Percentiles rank a stretch among this genome's conserved stretches.
Evolutionary conservation across 2,329 filamentous ascomycete species (phyloP).

Genomic region (Xylaria sp.): DNA sequence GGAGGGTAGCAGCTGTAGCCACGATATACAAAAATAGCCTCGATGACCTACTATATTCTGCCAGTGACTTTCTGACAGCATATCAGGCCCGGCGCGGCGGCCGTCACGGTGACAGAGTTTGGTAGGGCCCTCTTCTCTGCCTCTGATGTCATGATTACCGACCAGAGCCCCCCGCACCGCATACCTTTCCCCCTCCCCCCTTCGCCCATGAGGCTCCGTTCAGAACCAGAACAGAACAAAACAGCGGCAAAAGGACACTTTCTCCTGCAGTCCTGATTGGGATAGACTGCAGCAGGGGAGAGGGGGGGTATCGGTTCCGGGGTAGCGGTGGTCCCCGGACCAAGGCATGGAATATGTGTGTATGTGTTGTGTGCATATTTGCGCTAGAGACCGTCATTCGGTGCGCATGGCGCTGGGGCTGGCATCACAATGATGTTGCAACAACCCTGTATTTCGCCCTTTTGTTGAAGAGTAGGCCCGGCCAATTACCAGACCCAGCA

Average conservation of each 20-base stretch:
- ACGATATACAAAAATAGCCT: too few relatives aligned
- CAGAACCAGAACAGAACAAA: not conserved
- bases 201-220: not conserved
- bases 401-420: not conserved
- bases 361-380: not conserved
- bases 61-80: too few relatives aligned
- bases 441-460: not conserved
- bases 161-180: too few relatives aligned
- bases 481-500: not conserved
- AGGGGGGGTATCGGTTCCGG: not conserved
- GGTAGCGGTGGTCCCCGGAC: not conserved
- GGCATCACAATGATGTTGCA: not conserved
- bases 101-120: conserved; percentile 20
- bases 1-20: too few relatives aligned
- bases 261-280: too few relatives aligned
- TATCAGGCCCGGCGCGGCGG: not conserved
- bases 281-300: too few relatives aligned
- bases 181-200: not conserved
- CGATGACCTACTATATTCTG: too few relatives aligned
- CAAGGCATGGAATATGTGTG: not conserved
- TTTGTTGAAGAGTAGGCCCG: not conserved
- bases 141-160: conserved; percentile 26
- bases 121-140: too few relatives aligned
- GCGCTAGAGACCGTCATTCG: too few relatives aligned
- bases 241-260: too few relatives aligned